Base-by-base conservation (phyloP, 2,329 filamentous ascomycete genomes). In the Fusarium floridanum region DNA sequence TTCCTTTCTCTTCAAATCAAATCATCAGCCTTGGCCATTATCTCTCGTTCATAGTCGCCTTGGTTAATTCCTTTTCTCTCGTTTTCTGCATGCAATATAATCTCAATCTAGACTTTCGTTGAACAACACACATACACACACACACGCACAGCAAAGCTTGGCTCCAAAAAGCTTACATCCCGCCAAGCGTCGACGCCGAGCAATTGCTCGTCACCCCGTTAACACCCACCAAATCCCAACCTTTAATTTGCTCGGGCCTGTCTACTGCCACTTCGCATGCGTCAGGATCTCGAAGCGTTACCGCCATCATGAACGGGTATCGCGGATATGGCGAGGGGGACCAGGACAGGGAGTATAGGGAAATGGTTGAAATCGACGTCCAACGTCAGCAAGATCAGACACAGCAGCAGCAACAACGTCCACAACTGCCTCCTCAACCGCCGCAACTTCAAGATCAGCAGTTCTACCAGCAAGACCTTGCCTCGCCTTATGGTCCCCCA, bases 281-380 rank as follows among this genome's bases (percentile, higher is more conserved):
- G 74, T 70, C 64, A 67, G 45, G 57, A 61, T 59, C 50, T 64
- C 24, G n/a, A 61, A 16, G 56, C 68, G 57, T 36, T 48, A 60
- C 61, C 55, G 69, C 24, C 59, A 73, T 64, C 34, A 82, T 81
- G 80, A 82, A 80, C 68, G 78, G 77, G 56, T 76, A 78, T 68
- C 70, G 62, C 59, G 77, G 76, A 60, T 67, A 73, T 72, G 71
- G 65, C 41, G 74, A 73, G 55, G 72, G 59, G 63, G 68, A 75
- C 22, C 67, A 67, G 50, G 74, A 77, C 1, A 74, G 74, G 27
- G 80, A 81, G 71, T 78, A 80, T 65, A 77, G 80, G 53, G 82
- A 83, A 67, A 82, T 82, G 80, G 74, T 82, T 65, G 82, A 83
- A 56, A 82, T 83, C 53, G 81, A 83, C 50, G 75, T 76, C 14